A percentile compares a stretch with the other conserved stretches of the same genome.
Conservation (phyloP, 495 filamentous ascomycete species). For the Copromyces sp. region DNA sequence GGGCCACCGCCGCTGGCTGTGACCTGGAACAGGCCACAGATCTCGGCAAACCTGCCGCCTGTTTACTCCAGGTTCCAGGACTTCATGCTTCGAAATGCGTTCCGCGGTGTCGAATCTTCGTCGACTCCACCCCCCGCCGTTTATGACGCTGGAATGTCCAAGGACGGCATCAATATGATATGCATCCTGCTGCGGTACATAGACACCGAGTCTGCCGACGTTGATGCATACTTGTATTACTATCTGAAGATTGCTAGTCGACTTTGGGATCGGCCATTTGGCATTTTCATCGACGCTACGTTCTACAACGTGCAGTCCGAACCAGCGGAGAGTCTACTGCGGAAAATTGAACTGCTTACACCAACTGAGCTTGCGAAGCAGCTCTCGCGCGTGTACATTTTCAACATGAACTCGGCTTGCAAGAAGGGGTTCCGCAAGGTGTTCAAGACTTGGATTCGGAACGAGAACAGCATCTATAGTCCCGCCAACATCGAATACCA, state of each 20-base stretch:
- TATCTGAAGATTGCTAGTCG: constrained; percentile 59
- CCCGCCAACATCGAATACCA: constrained; percentile 52
- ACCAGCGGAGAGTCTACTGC: constrained; percentile 48
- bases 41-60: constrained; percentile 46
- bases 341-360: constrained; percentile 46
- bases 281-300: constrained; percentile 54
- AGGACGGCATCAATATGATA: constrained; percentile 55
- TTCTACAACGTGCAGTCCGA: constrained; percentile 54
- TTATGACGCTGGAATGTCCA: constrained; percentile 59
- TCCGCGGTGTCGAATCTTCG: constrained; percentile 48
- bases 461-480: constrained; percentile 44
- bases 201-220: constrained; percentile 47
- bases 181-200: constrained; percentile 56
- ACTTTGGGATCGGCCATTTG: constrained; percentile 57
- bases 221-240: constrained; percentile 51
- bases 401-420: constrained; percentile 59
- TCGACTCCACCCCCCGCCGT: constrained; percentile 46
- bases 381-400: constrained; percentile 48
- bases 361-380: constrained; percentile 47
- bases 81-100: constrained; percentile 58
- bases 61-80: constrained; percentile 57
- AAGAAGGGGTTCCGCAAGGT: constrained; percentile 53
- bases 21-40: constrained; percentile 51
- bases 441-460: constrained; percentile 44
- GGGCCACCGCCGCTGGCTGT: constrained; percentile 54